These are phyloP conservation scores for Gnaphalium uliginosum DNA, from an alignment of 129 eudicot genomes.

Conservation along the genomic window DNA sequence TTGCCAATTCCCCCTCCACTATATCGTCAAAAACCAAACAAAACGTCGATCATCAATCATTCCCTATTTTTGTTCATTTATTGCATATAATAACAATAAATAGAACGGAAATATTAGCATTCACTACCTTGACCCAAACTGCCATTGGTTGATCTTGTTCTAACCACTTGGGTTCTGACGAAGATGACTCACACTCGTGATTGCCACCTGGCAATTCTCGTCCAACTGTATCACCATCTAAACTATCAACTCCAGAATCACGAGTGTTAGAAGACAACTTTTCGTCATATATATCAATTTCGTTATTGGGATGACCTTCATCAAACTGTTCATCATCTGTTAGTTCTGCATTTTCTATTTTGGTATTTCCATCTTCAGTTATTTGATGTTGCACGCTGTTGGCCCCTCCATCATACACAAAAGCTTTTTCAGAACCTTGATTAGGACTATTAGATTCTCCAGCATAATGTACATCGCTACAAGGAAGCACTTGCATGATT, in stretches of 20 bases:
- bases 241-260: slow-evolving; percentile 66
- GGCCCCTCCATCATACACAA: slow-evolving; percentile 46
- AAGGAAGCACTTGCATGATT: slow-evolving; percentile 76
- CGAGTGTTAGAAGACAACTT: slow-evolving; percentile 40
- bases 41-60: background rate
- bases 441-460: slow-evolving; percentile 62
- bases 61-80: background rate
- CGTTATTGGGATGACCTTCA: slow-evolving; percentile 48
- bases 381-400: slow-evolving; percentile 38
- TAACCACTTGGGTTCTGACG: slow-evolving; percentile 47
- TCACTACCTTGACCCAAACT: slow-evolving; percentile 93
- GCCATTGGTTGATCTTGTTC: slow-evolving; percentile 77
- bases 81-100: background rate
- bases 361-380: slow-evolving; percentile 40
- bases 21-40: slow-evolving; percentile 14
- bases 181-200: slow-evolving; percentile 53
- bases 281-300: slow-evolving; percentile 40
- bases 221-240: slow-evolving; percentile 49
- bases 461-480: slow-evolving; percentile 43
- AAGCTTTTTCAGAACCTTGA: slow-evolving; percentile 47
- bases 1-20: slow-evolving; percentile 99
- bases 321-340: slow-evolving; percentile 48
- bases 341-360: slow-evolving; percentile 50
- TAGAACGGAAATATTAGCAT: background rate
- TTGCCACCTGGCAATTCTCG: slow-evolving; percentile 43